phyloP scores from a whole-genome alignment of 1,284 basidiomycete genomes.

The Ceratobasidium sp. region DNA sequence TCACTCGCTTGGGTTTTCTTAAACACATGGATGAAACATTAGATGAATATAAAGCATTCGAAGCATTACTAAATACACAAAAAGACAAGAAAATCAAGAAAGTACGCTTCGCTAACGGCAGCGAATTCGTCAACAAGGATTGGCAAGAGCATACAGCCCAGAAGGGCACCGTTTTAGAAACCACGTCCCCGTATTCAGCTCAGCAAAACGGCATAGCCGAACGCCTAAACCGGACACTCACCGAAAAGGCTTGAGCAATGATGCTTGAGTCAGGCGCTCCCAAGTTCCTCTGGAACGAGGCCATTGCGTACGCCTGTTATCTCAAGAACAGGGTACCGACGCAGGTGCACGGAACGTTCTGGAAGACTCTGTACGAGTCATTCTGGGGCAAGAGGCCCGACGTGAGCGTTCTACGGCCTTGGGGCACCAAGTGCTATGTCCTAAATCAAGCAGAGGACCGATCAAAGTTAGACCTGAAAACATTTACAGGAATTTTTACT shows the following conservation, averaged over 20 bases:
- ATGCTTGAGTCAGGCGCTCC: conserved; percentile 28
- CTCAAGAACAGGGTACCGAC: conserved; percentile 59
- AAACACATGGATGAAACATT: conserved; percentile 52
- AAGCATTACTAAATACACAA: not conserved
- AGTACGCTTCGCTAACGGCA: conserved; percentile 47
- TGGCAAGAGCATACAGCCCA: not conserved
- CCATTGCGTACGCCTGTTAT: conserved; percentile 56
- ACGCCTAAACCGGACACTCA: conserved; percentile 40
- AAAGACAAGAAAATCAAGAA: not conserved
- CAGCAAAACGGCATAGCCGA: conserved; percentile 44
- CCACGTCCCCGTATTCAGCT: conserved; percentile 31
- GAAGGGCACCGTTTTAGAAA: conserved; percentile 17
- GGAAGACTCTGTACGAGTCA: conserved; percentile 56
- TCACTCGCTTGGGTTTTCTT: conserved; percentile 50
- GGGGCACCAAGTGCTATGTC: conserved; percentile 23
- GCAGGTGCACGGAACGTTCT: conserved; percentile 52
- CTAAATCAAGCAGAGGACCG: conserved; percentile 22
- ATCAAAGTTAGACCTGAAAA: conserved; percentile 4
- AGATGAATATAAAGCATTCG: conserved; percentile 6
- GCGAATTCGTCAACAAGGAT: conserved; percentile 47
- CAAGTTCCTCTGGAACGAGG: conserved; percentile 33
- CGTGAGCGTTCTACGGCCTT: conserved; percentile 47
- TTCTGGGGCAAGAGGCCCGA: conserved; percentile 55
- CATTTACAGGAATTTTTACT: conserved; percentile 17
- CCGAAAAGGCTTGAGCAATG: conserved; percentile 40